Evolutionary conservation across 305 asterid species (phyloP).

Genomic region (Coffea humblotiana): DNA sequence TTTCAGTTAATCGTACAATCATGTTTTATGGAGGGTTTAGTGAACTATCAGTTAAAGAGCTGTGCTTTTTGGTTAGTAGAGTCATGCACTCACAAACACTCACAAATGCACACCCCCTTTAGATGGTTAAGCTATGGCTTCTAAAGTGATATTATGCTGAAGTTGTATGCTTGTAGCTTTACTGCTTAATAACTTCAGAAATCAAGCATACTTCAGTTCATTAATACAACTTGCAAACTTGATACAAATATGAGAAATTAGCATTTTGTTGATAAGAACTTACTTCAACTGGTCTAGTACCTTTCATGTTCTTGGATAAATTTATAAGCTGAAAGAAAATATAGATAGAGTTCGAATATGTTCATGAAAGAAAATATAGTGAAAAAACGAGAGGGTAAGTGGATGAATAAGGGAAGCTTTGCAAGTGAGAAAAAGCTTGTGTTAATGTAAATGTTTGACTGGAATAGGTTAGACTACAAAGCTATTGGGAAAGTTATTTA

Average conservation of each 20-base stretch:
- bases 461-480: background rate
- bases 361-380: background rate
- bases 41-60: background rate
- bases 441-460: background rate
- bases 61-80: background rate
- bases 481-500: background rate
- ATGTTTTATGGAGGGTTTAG: background rate
- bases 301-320: background rate
- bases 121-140: background rate
- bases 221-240: background rate
- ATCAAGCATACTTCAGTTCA: background rate
- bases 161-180: background rate
- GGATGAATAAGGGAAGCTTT: background rate
- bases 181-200: background rate
- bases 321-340: background rate
- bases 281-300: background rate
- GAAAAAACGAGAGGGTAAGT: background rate
- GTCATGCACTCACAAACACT: background rate
- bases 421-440: background rate
- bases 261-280: background rate
- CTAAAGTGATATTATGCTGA: background rate
- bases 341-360: background rate
- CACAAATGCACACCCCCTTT: background rate
- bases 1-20: background rate
- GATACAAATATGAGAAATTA: background rate